Evolutionary conservation across 257 asterid genomes (phyloP).

Genomic region (Rhazya stricta): DNA sequence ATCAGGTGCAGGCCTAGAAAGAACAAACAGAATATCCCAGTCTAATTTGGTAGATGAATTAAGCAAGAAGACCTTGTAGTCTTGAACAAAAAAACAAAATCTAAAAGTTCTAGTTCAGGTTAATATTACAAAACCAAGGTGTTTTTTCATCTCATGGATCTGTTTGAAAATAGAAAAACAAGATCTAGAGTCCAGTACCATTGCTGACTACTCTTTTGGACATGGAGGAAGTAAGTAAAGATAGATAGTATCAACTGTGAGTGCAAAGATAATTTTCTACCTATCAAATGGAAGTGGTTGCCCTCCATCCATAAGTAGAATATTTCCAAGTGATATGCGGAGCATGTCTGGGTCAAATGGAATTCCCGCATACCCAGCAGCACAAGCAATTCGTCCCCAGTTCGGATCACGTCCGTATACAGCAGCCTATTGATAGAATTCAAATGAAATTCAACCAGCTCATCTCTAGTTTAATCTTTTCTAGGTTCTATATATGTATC

Average conservation of each 20-base stretch:
- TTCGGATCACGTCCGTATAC: constrained; percentile 95
- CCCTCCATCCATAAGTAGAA: constrained; percentile 79
- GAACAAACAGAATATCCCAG: neutral
- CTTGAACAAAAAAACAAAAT: constrained; percentile 4
- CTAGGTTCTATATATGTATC: constrained; percentile 1
- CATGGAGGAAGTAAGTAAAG: neutral
- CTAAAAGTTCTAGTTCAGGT: neutral
- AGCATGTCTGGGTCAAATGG: constrained; percentile 62
- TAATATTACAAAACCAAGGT: neutral
- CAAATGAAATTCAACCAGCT: constrained; percentile 1
- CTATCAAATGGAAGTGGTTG: constrained; percentile 89
- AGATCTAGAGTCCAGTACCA: neutral
- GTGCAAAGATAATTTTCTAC: constrained; percentile 27
- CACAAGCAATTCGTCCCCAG: constrained; percentile 98
- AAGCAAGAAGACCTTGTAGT: neutral
- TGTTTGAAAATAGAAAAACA: neutral
- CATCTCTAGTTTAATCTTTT: neutral
- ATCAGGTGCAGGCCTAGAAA: neutral
- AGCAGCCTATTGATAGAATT: constrained; percentile 58
- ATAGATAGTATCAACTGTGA: neutral
- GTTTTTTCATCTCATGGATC: neutral
- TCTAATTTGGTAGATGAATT: neutral
- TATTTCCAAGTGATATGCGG: constrained; percentile 73
- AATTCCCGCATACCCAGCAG: constrained; percentile 93
- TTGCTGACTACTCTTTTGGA: neutral